phyloP scores from a whole-genome alignment of 2,329 filamentous ascomycete genomes.

The Alternaria sp. region DNA sequence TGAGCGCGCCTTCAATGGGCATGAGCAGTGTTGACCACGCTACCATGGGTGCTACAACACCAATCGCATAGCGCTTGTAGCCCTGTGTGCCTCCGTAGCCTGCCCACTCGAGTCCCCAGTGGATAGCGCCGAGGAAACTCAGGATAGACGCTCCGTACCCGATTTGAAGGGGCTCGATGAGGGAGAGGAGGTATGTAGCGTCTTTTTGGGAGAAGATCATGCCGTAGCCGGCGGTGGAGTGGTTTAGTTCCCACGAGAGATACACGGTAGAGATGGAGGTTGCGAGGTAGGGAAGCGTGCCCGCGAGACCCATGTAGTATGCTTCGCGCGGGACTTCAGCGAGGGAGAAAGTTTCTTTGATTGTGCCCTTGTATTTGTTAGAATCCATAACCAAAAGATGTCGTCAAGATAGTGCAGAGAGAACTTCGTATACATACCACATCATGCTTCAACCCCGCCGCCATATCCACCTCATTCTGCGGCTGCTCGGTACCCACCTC shows the following conservation, averaged over 20 bases:
- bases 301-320: conserved; percentile 59
- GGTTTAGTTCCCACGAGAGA: conserved; percentile 82
- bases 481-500: conserved; percentile 46
- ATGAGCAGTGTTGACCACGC: conserved; percentile 91
- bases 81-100: conserved; percentile 70
- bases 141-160: conserved; percentile 92
- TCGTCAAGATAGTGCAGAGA: background rate
- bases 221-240: conserved; percentile 66
- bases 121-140: conserved; percentile 90
- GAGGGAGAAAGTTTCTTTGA: conserved; percentile 57
- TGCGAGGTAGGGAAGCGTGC: conserved; percentile 70
- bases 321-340: conserved; percentile 55
- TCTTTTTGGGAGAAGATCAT: conserved; percentile 72
- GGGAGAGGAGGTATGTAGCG: conserved; percentile 72
- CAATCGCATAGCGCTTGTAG: conserved; percentile 82
- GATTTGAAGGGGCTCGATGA: conserved; percentile 86
- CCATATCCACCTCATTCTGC: conserved; percentile 53
- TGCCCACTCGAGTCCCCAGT: conserved; percentile 91
- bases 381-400: background rate
- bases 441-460: conserved; percentile 51
- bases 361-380: conserved; percentile 47
- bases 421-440: conserved; percentile 32
- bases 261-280: conserved; percentile 84
- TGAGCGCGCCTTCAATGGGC: conserved; percentile 83
- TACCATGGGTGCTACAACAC: conserved; percentile 76